Base-by-base conservation (phyloP, 371 early-diverging fungal species). In the Dichotomocladium elegans region DNA sequence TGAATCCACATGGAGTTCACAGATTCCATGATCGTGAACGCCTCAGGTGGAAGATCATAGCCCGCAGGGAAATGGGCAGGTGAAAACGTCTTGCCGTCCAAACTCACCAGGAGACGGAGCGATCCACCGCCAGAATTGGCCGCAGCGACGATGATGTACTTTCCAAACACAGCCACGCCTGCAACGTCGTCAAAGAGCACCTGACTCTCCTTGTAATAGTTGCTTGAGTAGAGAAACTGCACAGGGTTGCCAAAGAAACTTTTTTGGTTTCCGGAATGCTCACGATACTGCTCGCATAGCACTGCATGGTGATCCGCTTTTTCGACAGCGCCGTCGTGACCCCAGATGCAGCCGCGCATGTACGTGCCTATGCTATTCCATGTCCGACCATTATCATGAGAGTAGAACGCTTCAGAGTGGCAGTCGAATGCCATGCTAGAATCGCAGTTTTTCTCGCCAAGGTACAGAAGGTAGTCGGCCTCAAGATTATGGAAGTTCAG, bases 1-100 rank as follows among this genome's bases (percentile, higher is more conserved):
- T 90, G 88, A 45, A 93, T 69, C 72, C 87, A 85, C 45, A 93
- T 57, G 3, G 84, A 79, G 5, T 91, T 88, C 9, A 70, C 72
- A n/a, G 88, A 86, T 46, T 90, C 87, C 72, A 92, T 74, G n/a
- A 92, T 78, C 2, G 94, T 93, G 70, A 86, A 91, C 0, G 89
- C 91, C 59, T 82, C 66, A 31, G 77, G 75, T 42, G 72, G 70
- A 31, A 82, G 58, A 37, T 66, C 68, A 63, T 77, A 75, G 15
- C 70, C 70, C 37, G 70, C 72, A 25, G 96, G 95, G 75, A 93
- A 95, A 21, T 77, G 68, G 4, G 91, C 94, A 27, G 59, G 64
- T 0, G 83, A 81, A 66, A 93, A 92, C 0, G 72, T 63, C 22
- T 54, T 53, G 3, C 91, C 95, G 61, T 98, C 88, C 33, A 81